These are phyloP conservation scores for Neoboletus magnificus DNA, from an alignment of 768 basidiomycete genomes.

Conservation along the genomic window DNA sequence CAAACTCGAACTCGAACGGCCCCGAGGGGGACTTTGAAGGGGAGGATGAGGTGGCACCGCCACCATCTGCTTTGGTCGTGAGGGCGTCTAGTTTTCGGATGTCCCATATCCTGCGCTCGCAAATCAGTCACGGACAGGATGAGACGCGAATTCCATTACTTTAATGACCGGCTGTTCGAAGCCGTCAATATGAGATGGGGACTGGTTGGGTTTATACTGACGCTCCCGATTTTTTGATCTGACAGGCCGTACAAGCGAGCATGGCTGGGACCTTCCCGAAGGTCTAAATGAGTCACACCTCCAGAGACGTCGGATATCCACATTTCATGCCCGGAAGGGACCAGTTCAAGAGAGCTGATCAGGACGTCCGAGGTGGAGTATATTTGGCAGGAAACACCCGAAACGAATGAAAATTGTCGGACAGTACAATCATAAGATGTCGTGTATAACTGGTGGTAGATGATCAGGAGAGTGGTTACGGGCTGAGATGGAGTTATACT, in stretches of 20 bases:
- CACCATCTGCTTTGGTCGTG: constrained; percentile 19
- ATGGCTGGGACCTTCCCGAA: constrained; percentile 57
- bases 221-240: constrained; percentile 70
- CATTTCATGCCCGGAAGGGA: constrained; percentile 69
- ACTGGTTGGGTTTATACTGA: constrained; percentile 74
- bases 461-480: background rate
- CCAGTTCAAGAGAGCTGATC: constrained; percentile 68
- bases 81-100: constrained; percentile 57
- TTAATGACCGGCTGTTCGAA: constrained; percentile 69
- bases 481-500: constrained; percentile 9
- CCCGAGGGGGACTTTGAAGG: constrained; percentile 5
- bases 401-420: constrained; percentile 67
- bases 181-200: constrained; percentile 69
- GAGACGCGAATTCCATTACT: constrained; percentile 40
- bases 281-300: constrained; percentile 71
- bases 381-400: constrained; percentile 68
- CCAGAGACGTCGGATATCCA: constrained; percentile 79
- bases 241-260: constrained; percentile 63
- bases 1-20: constrained; percentile 35
- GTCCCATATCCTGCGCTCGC: constrained; percentile 68
- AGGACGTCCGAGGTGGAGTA: constrained; percentile 55
- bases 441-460: constrained; percentile 59
- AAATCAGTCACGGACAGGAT: background rate
- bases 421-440: constrained; percentile 81
- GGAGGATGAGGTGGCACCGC: constrained; percentile 25